A percentile compares a stretch with the other conserved stretches of the same genome.
Evolutionary conservation across 2,329 filamentous ascomycete genomes (phyloP).

Genomic region (Fusarium papillatum): DNA sequence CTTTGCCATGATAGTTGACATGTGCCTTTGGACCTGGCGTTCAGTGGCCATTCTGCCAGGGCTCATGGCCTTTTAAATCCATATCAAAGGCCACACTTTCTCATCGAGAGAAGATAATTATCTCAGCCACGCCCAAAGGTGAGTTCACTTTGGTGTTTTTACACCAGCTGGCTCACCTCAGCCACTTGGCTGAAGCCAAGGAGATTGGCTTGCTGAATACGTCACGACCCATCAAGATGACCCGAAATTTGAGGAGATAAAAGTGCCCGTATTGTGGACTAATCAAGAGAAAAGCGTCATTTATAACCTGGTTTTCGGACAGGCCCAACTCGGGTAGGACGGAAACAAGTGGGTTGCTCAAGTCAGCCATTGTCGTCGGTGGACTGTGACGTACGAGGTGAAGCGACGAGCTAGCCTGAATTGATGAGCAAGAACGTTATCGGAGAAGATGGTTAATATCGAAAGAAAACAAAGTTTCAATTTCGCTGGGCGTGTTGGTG

Average conservation of each 20-base stretch:
- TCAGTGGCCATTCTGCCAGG: not conserved
- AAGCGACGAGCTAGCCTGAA: not conserved
- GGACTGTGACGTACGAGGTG: slow-evolving; percentile 1
- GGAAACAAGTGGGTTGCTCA: not conserved
- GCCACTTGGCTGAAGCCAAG: slow-evolving; percentile 8
- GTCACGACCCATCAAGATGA: not conserved
- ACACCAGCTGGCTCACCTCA: not conserved
- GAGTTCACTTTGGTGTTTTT: not conserved
- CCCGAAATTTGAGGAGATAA: not conserved
- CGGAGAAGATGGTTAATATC: not conserved
- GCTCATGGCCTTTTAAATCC: not conserved
- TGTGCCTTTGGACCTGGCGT: not conserved
- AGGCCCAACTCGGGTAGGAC: not conserved
- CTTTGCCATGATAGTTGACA: not conserved
- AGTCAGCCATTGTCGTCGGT: slow-evolving; percentile 4
- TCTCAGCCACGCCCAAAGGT: not conserved
- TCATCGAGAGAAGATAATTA: not conserved
- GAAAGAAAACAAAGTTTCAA: not conserved
- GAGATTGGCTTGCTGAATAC: not conserved
- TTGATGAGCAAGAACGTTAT: not conserved
- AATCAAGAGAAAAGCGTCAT: not conserved
- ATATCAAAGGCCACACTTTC: not conserved
- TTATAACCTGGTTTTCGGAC: not conserved
- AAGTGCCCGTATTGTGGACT: not conserved
- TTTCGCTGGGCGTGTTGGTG: not conserved